Evolutionary conservation across 768 basidiomycete species (phyloP), one percentile per base, ranked within the genome.

Genomic region (Cystoderma amianthinum): DNA sequence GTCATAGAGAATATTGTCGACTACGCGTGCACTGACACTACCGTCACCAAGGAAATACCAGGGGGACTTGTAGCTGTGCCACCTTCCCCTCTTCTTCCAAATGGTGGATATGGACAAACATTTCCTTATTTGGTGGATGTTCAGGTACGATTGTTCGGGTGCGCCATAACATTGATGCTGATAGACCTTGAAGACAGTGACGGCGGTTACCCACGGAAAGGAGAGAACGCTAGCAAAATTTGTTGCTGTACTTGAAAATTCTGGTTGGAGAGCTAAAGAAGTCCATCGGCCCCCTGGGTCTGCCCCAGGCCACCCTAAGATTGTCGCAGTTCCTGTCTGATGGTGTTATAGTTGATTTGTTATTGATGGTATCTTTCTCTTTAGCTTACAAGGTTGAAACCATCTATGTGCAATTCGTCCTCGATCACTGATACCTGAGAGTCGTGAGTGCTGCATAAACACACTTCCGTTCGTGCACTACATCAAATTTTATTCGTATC

Each of bases 1-100:
- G 24, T 62, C 13, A 48, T 56, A 28, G 61, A 61, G 12, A 38
- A 23, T 9, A 39, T 54, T 10, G 48, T 50, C 1, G 40, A 41
- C 3, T 49, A 56, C 24, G 47, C 53, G 9, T 56, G 47, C 36
- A 9, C 11, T 17, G 20, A 38, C 10, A 12, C 37, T 17, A 12
- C 21, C 12, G 25, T 28, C 7, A 28, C 7, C n/a, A 28, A 28
- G 25, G 25, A 28, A 7, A 28, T 28, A 7, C 25, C 25, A n/a
- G 25, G 25, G 7, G 25, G 25, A 7, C 7, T 28, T n/a, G 25
- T n/a, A 7, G 25, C 25, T 7, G 7, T n/a, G 25, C 25, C 25
- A 7, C 25, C 25, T 28, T 7, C 25, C 7, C 25, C 25, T 7
- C 25, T 28, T 7, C 25, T 28, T 7, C 25, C 25, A 7, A 28